Base-by-base conservation (phyloP, 495 filamentous ascomycete species). In the Aspergillus olivimuriae region DNA sequence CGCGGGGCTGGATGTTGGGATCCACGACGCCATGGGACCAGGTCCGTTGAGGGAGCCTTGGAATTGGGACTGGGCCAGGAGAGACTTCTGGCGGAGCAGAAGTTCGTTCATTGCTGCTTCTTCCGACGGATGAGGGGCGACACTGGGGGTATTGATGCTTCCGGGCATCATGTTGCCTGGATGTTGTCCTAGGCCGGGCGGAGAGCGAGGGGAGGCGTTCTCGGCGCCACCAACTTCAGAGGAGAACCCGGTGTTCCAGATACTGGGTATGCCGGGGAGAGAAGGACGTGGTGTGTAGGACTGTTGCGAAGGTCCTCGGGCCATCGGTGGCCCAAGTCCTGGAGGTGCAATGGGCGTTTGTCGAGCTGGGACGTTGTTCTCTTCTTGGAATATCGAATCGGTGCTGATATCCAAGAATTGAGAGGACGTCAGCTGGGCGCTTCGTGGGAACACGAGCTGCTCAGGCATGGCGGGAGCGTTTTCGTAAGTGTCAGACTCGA, bases 401-500 rank as follows among this genome's bases (percentile, higher is more conserved):
- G 44, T 39, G 22, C 47, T 54, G 11, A 47, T 21, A 4, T 54
- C 58, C 14, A 63, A 60, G 7, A 51, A 41, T 34, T 56, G 56
- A 15, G 47, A 55, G 6, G 56, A 50, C 12, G 62, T 57, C 41
- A 51, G 56, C 41, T 65, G 60, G 12, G 26, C 44, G 28, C 48
- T 53, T 15, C 36, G 40, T 20, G 62, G 17, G 41, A 59, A 63
- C 1, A 50, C 14, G 21, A 61, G 58, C 14, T 50, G 55, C 18
- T 59, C 60, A 2, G 56, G 43, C 7, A 63, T 36, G 21, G 52
- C 34, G 28, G 68, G 61, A 1, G 55, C 58, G 38, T 72, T 70
- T 36, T 77, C 73, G 39, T 68, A 69, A 4, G 62, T 66, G 42
- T 74, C 70, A 7, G 72, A 73, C 26, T 77, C 79, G 7, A 88